Evolutionary conservation across 2,329 filamentous ascomycete genomes (phyloP), one percentile per base, ranked within the genome.

Genomic region (Penicillium sp.): DNA sequence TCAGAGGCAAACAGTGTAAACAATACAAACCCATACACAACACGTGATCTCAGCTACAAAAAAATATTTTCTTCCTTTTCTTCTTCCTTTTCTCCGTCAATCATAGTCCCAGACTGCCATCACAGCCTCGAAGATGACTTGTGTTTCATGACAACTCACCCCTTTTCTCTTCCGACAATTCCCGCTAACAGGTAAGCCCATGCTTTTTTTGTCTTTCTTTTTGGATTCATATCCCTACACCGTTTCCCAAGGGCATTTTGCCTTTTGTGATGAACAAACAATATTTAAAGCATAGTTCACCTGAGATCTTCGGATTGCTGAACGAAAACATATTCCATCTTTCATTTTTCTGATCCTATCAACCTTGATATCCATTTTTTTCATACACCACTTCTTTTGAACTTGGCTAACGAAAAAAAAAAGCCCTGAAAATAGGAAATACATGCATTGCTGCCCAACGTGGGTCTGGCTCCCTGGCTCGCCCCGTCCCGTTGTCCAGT

Each of bases 301-400:
- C 73, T 75, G 73, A 76, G 67, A 69, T 73, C 72, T 71, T 67
- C 68, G 68, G 67, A 72, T 71, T 66, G 56, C 59, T 76, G 74
- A 76, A 75, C 72, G 74, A 76, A 64, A 74, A 74, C 66, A 65
- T 65, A 68, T 67, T 72, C 69, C 72, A 75, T 75, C 70, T 73
- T 73, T 71, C 67, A 67, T 66, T 64, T 73, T 73, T 73, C 71
- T 73, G 70, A 74, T 61, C 63, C 49, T 61, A 47, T 60, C 58
- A 56, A 25, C n/a, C 21, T 23, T 23, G 13, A 53, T 29, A 4
- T 55, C 51, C 50, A 29, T 61, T 52, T 59, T 48, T 58, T 58
- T 53, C 49, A 19, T 29, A 17, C 5, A 47, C 7, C 19, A 48
- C 21, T 29, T 50, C 54, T 42, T 38, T 54, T 29, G 53, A 52